A percentile compares a stretch with the other conserved stretches of the same genome.
Evolutionary conservation across 1,284 basidiomycete genomes (phyloP).

Genomic region (Trametes polyzona): DNA sequence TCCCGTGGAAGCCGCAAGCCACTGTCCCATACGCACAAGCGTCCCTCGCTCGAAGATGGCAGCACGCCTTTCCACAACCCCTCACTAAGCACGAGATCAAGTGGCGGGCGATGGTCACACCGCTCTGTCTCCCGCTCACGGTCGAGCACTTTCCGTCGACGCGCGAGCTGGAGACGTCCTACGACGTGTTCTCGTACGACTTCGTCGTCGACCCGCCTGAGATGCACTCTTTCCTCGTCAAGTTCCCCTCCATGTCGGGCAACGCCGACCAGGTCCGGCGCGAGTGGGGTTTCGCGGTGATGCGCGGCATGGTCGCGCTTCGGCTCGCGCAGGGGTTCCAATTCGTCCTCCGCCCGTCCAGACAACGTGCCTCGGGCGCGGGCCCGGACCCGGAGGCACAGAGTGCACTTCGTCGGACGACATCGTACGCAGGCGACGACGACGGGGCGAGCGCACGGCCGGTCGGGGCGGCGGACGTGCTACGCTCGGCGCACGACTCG

Average conservation of each 20-base stretch:
- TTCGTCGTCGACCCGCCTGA: slow-evolving; percentile 79
- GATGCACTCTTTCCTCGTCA: slow-evolving; percentile 82
- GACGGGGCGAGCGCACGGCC: slow-evolving; percentile 56
- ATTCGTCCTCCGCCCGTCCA: slow-evolving; percentile 68
- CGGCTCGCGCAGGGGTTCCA: slow-evolving; percentile 97
- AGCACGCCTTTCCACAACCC: slow-evolving; percentile 82
- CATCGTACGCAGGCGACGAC: slow-evolving; percentile 63
- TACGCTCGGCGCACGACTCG: slow-evolving; percentile 68
- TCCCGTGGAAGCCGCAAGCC: slow-evolving; percentile 66
- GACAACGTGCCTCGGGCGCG: slow-evolving; percentile 19
- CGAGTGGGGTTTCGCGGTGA: slow-evolving; percentile 81
- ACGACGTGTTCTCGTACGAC: slow-evolving; percentile 82
- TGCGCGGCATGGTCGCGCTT: slow-evolving; percentile 94
- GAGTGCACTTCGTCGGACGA: slow-evolving; percentile 47
- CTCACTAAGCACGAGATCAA: slow-evolving; percentile 89
- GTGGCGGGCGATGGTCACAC: slow-evolving; percentile 87
- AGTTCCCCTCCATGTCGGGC: slow-evolving; percentile 54
- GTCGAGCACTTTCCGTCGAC: slow-evolving; percentile 87
- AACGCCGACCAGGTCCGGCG: slow-evolving; percentile 61
- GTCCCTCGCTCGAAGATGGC: slow-evolving; percentile 83
- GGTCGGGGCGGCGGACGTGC: slow-evolving; percentile 72
- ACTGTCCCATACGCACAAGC: slow-evolving; percentile 63
- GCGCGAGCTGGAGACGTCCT: slow-evolving; percentile 77
- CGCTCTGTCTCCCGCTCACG: slow-evolving; percentile 89
- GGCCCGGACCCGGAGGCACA: slow-evolving; percentile 29